phyloP scores from a whole-genome alignment of 257 asterid genomes.

The Solanum chmielewskii region DNA sequence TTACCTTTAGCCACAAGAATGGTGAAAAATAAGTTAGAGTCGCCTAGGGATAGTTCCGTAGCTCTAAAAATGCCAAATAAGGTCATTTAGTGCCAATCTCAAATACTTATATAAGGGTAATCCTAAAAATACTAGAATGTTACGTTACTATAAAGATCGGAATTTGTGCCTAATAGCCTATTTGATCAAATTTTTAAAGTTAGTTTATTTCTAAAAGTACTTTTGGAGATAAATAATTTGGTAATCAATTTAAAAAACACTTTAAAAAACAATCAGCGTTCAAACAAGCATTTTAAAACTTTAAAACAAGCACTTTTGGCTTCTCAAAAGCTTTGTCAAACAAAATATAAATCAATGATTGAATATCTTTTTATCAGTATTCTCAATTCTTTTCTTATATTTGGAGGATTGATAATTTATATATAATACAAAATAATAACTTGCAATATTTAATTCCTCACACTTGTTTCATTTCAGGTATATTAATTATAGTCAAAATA shows the following conservation, averaged over 20 bases:
- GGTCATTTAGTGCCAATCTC: neutral
- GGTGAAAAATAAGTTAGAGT: no score
- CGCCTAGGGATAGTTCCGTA: no score
- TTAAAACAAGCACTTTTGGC: neutral
- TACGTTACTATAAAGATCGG: neutral
- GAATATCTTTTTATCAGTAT: neutral
- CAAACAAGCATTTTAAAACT: fast-evolving
- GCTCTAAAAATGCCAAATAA: no score
- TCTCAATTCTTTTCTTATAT: neutral
- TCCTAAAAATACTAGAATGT: neutral
- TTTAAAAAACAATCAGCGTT: neutral
- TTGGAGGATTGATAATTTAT: neutral
- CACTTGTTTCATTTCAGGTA: no score
- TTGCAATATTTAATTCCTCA: neutral
- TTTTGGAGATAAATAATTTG: neutral
- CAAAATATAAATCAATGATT: neutral
- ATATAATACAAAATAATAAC: neutral
- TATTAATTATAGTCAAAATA: no score
- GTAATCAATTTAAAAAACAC: neutral
- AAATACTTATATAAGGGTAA: neutral
- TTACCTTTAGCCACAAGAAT: no score
- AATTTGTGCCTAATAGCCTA: neutral
- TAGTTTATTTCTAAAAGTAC: no score
- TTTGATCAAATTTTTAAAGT: neutral
- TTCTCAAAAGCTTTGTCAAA: no score